A percentile compares a stretch with the other conserved stretches of the same genome.
Conservation (phyloP, 768 basidiomycete species). For the Trametes cubensis region DNA sequence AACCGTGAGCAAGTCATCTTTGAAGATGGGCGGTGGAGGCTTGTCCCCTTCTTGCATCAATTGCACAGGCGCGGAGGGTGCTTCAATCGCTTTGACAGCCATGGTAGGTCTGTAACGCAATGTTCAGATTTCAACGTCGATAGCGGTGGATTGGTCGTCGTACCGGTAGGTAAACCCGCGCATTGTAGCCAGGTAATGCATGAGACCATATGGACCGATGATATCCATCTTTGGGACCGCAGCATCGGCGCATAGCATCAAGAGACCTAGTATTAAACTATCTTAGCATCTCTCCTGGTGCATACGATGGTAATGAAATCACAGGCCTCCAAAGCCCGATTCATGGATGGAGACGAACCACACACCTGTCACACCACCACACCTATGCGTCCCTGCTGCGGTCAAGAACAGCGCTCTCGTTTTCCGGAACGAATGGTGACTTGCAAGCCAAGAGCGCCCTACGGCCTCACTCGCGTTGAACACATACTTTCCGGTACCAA, state of each 20-base stretch:
- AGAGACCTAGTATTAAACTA: slow-evolving; percentile 51
- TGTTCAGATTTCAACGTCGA: neutral
- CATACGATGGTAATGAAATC: neutral
- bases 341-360: slow-evolving; percentile 6
- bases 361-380: slow-evolving; percentile 76
- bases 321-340: neutral
- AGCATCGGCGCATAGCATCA: slow-evolving; percentile 82
- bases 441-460: slow-evolving; percentile 72
- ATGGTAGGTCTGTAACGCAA: slow-evolving; percentile 40
- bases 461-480: slow-evolving; percentile 89
- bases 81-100: slow-evolving; percentile 48
- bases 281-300: neutral
- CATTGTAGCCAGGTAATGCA: slow-evolving; percentile 72
- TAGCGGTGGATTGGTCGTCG: slow-evolving; percentile 22
- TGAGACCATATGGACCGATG: slow-evolving; percentile 72
- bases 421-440: slow-evolving; percentile 64
- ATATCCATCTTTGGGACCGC: slow-evolving; percentile 59
- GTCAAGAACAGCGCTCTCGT: slow-evolving; percentile 75
- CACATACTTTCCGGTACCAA: slow-evolving; percentile 80
- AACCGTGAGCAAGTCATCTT: slow-evolving; percentile 65
- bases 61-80: slow-evolving; percentile 34
- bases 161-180: slow-evolving; percentile 71
- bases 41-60: slow-evolving; percentile 17
- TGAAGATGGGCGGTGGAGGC: slow-evolving; percentile 51
- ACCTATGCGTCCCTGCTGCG: slow-evolving; percentile 59